These are phyloP conservation scores for Diaporthe humulicola DNA, from an alignment of 2,329 filamentous ascomycete species.

Conservation along the genomic window DNA sequence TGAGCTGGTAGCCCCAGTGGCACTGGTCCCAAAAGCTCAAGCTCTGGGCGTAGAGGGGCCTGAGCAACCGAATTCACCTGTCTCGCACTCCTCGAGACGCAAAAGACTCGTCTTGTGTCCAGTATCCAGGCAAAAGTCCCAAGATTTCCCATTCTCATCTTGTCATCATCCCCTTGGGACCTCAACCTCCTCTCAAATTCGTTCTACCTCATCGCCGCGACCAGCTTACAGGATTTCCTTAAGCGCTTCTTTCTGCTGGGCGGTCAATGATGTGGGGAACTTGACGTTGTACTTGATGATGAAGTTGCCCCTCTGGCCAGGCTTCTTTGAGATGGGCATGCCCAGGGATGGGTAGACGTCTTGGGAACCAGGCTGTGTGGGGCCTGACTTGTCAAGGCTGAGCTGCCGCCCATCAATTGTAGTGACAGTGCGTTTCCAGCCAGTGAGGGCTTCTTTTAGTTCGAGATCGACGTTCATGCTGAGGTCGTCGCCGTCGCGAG, in stretches of 20 bases:
- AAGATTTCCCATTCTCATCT: slow-evolving; percentile 8
- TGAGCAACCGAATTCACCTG: background rate
- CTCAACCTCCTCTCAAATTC: background rate
- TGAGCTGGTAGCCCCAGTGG: background rate
- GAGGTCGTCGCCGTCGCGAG: slow-evolving; percentile 89
- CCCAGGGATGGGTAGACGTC: slow-evolving; percentile 88
- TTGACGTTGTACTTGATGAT: slow-evolving; percentile 92
- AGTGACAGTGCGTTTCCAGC: slow-evolving; percentile 90
- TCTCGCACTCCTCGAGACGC: background rate
- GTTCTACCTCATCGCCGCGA: background rate
- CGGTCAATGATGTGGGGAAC: slow-evolving; percentile 84
- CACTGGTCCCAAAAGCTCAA: background rate
- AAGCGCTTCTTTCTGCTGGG: slow-evolving; percentile 83
- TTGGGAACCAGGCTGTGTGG: slow-evolving; percentile 85
- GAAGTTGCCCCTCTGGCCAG: slow-evolving; percentile 86
- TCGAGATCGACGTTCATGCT: slow-evolving; percentile 83
- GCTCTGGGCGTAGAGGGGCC: background rate
- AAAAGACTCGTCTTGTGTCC: background rate
- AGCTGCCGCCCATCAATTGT: slow-evolving; percentile 95
- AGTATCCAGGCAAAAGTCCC: background rate
- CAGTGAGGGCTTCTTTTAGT: slow-evolving; percentile 93
- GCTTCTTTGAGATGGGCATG: slow-evolving; percentile 96
- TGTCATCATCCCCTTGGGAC: background rate
- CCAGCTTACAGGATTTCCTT: slow-evolving; percentile 78
- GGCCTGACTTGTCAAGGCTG: slow-evolving; percentile 82